Conservation (phyloP, 73 alveolate genomes). For the Paramecium pentaurelia region DNA sequence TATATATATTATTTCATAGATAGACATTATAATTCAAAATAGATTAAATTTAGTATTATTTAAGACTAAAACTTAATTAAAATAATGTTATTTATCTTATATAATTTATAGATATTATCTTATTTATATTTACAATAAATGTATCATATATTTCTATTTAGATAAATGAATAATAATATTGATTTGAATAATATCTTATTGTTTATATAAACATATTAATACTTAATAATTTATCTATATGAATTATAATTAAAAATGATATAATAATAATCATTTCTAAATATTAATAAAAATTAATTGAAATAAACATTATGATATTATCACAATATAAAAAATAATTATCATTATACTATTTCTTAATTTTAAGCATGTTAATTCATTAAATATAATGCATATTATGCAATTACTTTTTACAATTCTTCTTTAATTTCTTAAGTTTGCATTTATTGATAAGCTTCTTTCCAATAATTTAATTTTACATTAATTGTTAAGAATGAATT, state of each 20-base stretch:
- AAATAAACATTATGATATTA: background rate
- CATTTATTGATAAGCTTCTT: conserved; percentile 2
- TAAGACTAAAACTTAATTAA: background rate
- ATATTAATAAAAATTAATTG: background rate
- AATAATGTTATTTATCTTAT: background rate
- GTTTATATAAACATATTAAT: background rate
- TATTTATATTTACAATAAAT: too few species aligned
- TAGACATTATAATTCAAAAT: background rate
- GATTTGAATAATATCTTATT: background rate
- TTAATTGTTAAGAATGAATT: conserved; percentile 8
- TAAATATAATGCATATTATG: conserved; percentile 40
- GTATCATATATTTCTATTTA: too few species aligned
- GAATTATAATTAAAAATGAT: too few species aligned
- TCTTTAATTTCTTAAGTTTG: background rate
- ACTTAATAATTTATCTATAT: too few species aligned
- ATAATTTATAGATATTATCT: too few species aligned
- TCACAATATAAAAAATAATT: background rate
- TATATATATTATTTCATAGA: too few species aligned
- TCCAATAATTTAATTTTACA: conserved; percentile 29
- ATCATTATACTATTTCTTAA: background rate
- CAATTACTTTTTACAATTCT: conserved; percentile 28
- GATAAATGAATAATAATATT: too few species aligned
- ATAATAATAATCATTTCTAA: too few species aligned
- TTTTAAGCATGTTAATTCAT: conserved; percentile 22
- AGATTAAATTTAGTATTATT: background rate